phyloP scores from a whole-genome alignment of 1,284 basidiomycete genomes.

The Papiliotrema nemorosa region DNA sequence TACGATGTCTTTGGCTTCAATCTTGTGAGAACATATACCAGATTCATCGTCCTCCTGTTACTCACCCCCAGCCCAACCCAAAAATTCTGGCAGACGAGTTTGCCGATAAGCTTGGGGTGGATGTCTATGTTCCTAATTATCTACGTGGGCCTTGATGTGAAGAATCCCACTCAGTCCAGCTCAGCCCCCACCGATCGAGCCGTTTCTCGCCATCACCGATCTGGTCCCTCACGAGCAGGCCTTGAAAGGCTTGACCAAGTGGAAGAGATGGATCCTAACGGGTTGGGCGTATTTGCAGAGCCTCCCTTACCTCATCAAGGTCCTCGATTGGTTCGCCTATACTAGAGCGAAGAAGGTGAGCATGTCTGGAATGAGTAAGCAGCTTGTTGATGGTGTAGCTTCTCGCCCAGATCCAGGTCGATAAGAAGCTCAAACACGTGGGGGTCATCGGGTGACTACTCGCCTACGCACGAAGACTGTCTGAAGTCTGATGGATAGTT shows the following conservation, averaged over 20 bases:
- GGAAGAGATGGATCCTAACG: constrained; percentile 5
- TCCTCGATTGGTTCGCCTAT: constrained; percentile 5
- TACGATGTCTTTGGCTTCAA: constrained; percentile 61
- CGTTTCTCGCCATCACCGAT: constrained; percentile 17
- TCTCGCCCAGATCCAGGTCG: constrained; percentile 12
- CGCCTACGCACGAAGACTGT: no score
- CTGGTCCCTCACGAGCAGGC: constrained; percentile 21
- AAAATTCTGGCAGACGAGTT: constrained; percentile 64
- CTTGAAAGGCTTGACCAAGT: constrained; percentile 8
- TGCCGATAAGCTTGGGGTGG: constrained; percentile 55
- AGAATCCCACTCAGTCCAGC: constrained; percentile 10
- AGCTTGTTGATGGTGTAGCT: no score
- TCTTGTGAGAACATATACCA: constrained; percentile 41
- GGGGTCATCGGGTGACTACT: no score
- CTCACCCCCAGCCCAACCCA: constrained; percentile 50
- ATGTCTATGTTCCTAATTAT: constrained; percentile 58
- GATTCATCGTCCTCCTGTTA: neutral
- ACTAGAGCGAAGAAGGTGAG: constrained; percentile 11
- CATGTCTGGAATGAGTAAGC: no score
- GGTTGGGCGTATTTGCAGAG: constrained; percentile 7
- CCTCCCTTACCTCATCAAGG: constrained; percentile 8
- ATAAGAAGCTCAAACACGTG: constrained; percentile 49
- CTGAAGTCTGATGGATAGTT: constrained; percentile 53
- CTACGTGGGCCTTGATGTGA: constrained; percentile 19
- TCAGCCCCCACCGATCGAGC: constrained; percentile 12